phyloP scores from a whole-genome alignment of 2,329 filamentous ascomycete genomes.

The Cladosporium cucumerinum region DNA sequence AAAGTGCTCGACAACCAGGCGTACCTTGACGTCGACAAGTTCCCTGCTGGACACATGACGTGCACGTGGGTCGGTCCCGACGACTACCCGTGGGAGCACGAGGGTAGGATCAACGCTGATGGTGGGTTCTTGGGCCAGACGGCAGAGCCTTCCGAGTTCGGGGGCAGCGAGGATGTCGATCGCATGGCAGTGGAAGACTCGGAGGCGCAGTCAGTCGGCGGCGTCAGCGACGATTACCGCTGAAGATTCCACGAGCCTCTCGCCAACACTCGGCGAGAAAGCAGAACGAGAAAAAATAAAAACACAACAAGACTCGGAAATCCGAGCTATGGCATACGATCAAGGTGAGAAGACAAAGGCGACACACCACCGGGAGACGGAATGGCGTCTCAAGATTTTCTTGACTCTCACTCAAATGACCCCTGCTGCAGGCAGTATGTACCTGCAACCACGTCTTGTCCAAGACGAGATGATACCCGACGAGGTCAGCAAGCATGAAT shows the following conservation, averaged over 20 bases:
- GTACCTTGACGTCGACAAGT: constrained; percentile 8
- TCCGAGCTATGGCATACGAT: neutral
- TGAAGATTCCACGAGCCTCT: neutral
- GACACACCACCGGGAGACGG: neutral
- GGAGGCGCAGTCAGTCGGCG: neutral
- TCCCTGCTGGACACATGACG: constrained; percentile 6
- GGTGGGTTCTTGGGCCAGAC: neutral
- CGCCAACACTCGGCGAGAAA: neutral
- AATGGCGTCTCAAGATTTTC: neutral
- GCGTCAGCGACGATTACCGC: neutral
- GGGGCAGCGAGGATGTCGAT: neutral
- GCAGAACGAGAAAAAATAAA: neutral
- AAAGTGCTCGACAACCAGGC: constrained; percentile 7
- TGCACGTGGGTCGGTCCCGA: constrained; percentile 11
- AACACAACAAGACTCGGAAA: neutral
- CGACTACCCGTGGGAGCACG: constrained; percentile 15
- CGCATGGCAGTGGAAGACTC: neutral
- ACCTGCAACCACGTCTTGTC: neutral
- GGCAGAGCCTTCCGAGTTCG: constrained; percentile 4
- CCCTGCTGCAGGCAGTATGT: neutral
- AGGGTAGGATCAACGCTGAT: neutral
- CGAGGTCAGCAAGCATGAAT: neutral
- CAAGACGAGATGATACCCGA: neutral
- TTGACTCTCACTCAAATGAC: neutral
- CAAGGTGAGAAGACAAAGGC: neutral